Evolutionary conservation across 768 basidiomycete species (phyloP), one percentile per base, ranked within the genome.

Genomic region (Mycena olivaceomarginata): DNA sequence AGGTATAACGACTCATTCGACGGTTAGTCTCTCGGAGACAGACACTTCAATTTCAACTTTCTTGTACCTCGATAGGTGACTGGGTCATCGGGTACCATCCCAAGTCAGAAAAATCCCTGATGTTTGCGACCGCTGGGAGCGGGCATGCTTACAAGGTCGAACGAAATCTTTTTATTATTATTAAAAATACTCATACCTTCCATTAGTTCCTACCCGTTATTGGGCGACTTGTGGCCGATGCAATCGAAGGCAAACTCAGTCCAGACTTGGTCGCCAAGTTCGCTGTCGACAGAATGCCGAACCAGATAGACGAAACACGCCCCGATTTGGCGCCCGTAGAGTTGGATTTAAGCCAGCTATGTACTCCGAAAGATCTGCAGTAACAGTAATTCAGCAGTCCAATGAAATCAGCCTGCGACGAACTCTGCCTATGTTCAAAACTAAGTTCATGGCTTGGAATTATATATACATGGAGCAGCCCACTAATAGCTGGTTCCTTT

Each of bases 1-100:
- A 97, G 96, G 96, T 99, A 99, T 83, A 94, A 94, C 31, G 98
- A 98, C 80, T 93, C 97, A 6, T 90, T 93, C 1, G 95, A 97
- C 81, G 94, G 31, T 31, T 31, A 31, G 31, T 31, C 31, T 31
- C 31, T 31, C 31, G 31, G 31, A 31, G 31, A 31, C 31, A 31
- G 31, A 31, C 31, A 31, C 31, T 31, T 31, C 31, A 31, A 31
- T 31, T 2, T 31, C 31, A 31, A 4, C 31, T 31, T 31, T 25
- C 25, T 25, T 25, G 25, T 25, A 31, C 4, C 31, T 31, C 31
- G 31, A 31, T 31, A 31, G 31, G 92, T 4, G 91, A 99, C 84
- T 99, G 97, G 96, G 87, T 98, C 57, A 96, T 99, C 78, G 96
- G 97, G 37, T 91, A 86, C 75, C 92, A 94, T 79, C 89, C 90